phyloP scores from a whole-genome alignment of 139 green algal genomes.

The Desmodesmus armatus region DNA sequence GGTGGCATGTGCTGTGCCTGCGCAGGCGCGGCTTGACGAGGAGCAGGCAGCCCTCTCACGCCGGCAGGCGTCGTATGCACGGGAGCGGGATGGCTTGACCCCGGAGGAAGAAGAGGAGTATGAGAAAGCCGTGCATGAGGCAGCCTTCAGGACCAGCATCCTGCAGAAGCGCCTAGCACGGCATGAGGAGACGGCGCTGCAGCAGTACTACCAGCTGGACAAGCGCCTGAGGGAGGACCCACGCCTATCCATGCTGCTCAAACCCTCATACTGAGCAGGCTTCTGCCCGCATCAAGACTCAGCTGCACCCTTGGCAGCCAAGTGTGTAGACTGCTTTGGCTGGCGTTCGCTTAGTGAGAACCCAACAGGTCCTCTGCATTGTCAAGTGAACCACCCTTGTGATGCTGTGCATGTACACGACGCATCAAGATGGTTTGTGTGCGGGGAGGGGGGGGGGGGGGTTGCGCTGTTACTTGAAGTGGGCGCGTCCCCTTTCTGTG shows the following conservation, averaged over 20 bases:
- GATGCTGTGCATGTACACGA: too few species aligned
- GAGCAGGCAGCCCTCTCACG: slow-evolving; percentile 79
- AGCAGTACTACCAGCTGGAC: slow-evolving; percentile 90
- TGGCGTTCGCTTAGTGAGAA: too few species aligned
- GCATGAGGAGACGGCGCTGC: slow-evolving; percentile 87
- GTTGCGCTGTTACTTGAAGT: too few species aligned
- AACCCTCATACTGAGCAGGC: too few species aligned
- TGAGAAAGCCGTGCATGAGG: slow-evolving; percentile 78
- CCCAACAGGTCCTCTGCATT: too few species aligned
- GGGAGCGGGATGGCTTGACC: slow-evolving; percentile 84
- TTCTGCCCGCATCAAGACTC: too few species aligned
- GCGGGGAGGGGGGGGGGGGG: too few species aligned
- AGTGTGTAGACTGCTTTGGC: too few species aligned
- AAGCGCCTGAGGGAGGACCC: slow-evolving; percentile 77
- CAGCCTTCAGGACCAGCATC: slow-evolving; percentile 72
- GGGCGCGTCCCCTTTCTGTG: too few species aligned
- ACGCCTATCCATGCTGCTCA: slow-evolving; percentile 66
- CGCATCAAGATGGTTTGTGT: too few species aligned
- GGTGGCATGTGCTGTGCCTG: not conserved
- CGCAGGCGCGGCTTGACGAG: slow-evolving; percentile 81
- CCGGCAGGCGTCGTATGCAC: slow-evolving; percentile 79
- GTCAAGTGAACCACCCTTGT: too few species aligned
- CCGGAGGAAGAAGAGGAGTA: slow-evolving; percentile 86
- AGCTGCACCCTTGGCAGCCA: too few species aligned
- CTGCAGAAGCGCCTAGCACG: slow-evolving; percentile 80